These are phyloP conservation scores for Calonectria pseudoturangicola DNA, from an alignment of 2,329 filamentous ascomycete genomes.

Conservation along the genomic window DNA sequence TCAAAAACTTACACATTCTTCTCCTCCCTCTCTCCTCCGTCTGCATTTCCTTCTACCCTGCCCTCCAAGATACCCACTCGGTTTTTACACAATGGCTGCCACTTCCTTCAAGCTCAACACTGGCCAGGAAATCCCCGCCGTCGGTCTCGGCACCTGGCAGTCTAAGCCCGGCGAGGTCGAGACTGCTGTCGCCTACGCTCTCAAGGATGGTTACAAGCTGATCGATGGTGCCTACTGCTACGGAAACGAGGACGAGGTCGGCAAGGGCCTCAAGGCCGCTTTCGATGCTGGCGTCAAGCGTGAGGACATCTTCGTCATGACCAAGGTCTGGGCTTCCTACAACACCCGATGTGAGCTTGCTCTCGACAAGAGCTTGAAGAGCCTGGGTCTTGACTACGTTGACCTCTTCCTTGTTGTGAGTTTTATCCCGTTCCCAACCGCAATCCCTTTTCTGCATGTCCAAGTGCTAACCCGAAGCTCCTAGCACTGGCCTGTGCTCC, in stretches of 20 bases:
- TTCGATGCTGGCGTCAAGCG: slow-evolving; percentile 82
- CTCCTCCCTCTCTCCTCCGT: slow-evolving; percentile 2
- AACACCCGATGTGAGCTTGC: slow-evolving; percentile 81
- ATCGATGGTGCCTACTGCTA: slow-evolving; percentile 87
- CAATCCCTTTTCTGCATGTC: not conserved
- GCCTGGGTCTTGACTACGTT: slow-evolving; percentile 85
- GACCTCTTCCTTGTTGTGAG: slow-evolving; percentile 83
- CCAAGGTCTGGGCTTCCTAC: slow-evolving; percentile 90
- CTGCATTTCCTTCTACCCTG: not conserved
- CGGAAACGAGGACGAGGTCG: slow-evolving; percentile 89
- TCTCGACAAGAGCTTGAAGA: slow-evolving; percentile 83
- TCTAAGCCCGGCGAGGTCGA: slow-evolving; percentile 75
- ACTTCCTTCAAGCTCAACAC: slow-evolving; percentile 79
- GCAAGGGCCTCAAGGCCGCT: slow-evolving; percentile 83
- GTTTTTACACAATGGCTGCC: slow-evolving; percentile 67
- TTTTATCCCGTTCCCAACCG: slow-evolving; percentile 25
- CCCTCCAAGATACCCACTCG: not conserved
- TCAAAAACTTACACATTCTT: not conserved
- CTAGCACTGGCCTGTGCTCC: slow-evolving; percentile 87
- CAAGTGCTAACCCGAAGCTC: not conserved
- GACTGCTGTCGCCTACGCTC: slow-evolving; percentile 74
- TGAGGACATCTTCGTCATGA: slow-evolving; percentile 88
- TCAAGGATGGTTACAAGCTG: slow-evolving; percentile 74
- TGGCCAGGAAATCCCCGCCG: slow-evolving; percentile 76
- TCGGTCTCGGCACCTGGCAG: slow-evolving; percentile 81